These are phyloP conservation scores for Penstemon barbatus DNA, from an alignment of 257 asterid species.

Conservation along the genomic window DNA sequence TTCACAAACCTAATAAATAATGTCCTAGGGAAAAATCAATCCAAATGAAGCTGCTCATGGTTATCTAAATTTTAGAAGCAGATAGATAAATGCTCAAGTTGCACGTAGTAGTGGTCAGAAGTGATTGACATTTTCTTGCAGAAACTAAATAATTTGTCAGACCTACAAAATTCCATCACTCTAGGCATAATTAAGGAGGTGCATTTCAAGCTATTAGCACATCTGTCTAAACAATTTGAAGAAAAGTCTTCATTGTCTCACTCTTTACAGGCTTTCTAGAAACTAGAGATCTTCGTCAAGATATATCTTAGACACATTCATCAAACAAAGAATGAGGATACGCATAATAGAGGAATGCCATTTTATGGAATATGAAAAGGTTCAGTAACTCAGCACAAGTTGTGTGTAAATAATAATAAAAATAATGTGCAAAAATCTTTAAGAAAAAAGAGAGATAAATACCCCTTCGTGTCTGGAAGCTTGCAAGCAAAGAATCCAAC, in stretches of 20 bases:
- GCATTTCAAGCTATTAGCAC: neutral
- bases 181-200: neutral
- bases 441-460: slow-evolving; percentile 15
- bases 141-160: neutral
- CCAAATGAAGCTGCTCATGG: neutral
- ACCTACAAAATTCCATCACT: neutral
- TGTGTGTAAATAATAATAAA: neutral
- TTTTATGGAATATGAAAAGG: neutral
- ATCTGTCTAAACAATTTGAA: neutral
- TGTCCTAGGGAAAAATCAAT: neutral
- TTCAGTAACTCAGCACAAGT: slow-evolving; percentile 12
- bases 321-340: slow-evolving; percentile 2
- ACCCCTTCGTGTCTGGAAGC: slow-evolving; percentile 53
- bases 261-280: neutral
- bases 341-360: neutral
- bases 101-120: neutral
- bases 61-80: neutral
- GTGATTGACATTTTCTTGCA: neutral
- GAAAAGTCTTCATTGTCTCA: neutral
- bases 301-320: neutral
- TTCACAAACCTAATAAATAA: neutral
- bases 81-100: neutral
- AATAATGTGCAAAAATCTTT: neutral
- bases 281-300: neutral
- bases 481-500: slow-evolving; percentile 51